These are phyloP conservation scores for Globisporangium paroecandrum DNA, from an alignment of 352 stramenopile species.

Conservation along the genomic window DNA sequence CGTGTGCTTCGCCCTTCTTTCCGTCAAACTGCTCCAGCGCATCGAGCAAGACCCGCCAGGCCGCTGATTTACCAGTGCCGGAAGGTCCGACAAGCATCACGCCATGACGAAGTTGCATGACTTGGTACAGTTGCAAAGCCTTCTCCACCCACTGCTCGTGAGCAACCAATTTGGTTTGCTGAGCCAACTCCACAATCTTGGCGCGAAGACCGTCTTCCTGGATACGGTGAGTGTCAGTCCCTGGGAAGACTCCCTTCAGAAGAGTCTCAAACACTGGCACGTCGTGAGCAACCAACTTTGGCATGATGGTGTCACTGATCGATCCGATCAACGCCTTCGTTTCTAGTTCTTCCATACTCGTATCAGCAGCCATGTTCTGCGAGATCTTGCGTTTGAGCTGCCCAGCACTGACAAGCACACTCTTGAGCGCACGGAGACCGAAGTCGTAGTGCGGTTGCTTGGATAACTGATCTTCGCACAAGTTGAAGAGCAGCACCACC, in stretches of 20 bases:
- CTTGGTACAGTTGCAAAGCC: conserved; percentile 98
- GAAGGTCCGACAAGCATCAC: conserved; percentile 99
- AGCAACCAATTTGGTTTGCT: conserved; percentile 83
- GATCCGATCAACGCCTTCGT: conserved; percentile 94
- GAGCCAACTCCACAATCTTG: conserved; percentile 92
- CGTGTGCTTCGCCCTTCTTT: conserved; percentile 95
- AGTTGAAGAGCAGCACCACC: conserved; percentile 98
- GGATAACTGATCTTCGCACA: conserved; percentile 97
- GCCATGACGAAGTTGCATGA: conserved; percentile 96
- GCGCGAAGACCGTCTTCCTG: conserved; percentile 87
- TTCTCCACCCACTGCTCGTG: conserved; percentile 97
- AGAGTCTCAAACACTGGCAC: conserved; percentile 96
- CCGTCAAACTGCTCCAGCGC: conserved; percentile 94
- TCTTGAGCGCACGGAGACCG: conserved; percentile 98
- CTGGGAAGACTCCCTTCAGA: conserved; percentile 97
- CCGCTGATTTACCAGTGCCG: conserved; percentile 96
- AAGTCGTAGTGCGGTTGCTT: conserved; percentile 99
- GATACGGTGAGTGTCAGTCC: conserved; percentile 74
- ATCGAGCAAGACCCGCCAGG: conserved; percentile 92
- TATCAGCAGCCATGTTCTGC: conserved; percentile 27
- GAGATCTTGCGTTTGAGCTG: conserved; percentile 95
- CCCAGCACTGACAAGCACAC: conserved; percentile 97
- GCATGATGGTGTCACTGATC: conserved; percentile 99
- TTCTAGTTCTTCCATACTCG: conserved; percentile 81
- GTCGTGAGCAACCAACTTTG: conserved; percentile 98